A percentile compares a stretch with the other conserved stretches of the same genome.
Evolutionary conservation across 2,329 filamentous ascomycete species (phyloP).

Genomic region (Byssothecium circinans): DNA sequence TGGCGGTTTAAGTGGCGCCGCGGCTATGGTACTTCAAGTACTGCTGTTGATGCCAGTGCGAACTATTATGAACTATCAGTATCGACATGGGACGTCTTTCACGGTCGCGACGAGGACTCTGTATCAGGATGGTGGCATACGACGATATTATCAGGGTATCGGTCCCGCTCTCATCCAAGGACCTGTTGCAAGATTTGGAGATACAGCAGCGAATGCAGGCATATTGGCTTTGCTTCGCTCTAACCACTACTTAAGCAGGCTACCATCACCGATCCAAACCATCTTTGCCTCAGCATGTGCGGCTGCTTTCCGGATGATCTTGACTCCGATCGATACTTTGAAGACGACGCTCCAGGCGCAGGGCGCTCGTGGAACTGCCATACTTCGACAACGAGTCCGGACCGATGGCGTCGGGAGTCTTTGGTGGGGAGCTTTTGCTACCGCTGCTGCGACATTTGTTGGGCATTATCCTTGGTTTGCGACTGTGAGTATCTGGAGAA

Average conservation of each 20-base stretch:
- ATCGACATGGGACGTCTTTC: conserved; percentile 31
- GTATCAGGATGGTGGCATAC: conserved; percentile 27
- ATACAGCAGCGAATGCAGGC: conserved; percentile 34
- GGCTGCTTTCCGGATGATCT: conserved; percentile 29
- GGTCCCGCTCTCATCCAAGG: conserved; percentile 29
- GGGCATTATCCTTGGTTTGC: conserved; percentile 38
- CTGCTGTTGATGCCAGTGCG: conserved; percentile 34
- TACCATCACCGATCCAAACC: conserved; percentile 31
- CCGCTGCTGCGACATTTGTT: conserved; percentile 33
- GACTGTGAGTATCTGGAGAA: conserved; percentile 1
- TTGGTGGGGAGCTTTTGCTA: conserved; percentile 37
- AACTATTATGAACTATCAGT: conserved; percentile 38
- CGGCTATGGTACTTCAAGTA: conserved; percentile 34
- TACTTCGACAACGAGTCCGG: conserved; percentile 27
- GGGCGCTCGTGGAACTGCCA: conserved; percentile 21
- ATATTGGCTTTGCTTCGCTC: conserved; percentile 31
- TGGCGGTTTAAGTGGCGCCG: conserved; percentile 32
- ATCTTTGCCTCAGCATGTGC: conserved; percentile 32
- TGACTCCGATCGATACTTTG: conserved; percentile 32
- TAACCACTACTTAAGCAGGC: conserved; percentile 24
- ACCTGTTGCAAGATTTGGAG: conserved; percentile 32
- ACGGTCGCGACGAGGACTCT: conserved; percentile 27
- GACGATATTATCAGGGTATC: conserved; percentile 31
- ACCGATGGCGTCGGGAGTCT: conserved; percentile 29
- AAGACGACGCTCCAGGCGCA: conserved; percentile 34